Evolutionary conservation across 2,329 filamentous ascomycete genomes (phyloP).

Genomic region (Purpureocillium lavendulum): DNA sequence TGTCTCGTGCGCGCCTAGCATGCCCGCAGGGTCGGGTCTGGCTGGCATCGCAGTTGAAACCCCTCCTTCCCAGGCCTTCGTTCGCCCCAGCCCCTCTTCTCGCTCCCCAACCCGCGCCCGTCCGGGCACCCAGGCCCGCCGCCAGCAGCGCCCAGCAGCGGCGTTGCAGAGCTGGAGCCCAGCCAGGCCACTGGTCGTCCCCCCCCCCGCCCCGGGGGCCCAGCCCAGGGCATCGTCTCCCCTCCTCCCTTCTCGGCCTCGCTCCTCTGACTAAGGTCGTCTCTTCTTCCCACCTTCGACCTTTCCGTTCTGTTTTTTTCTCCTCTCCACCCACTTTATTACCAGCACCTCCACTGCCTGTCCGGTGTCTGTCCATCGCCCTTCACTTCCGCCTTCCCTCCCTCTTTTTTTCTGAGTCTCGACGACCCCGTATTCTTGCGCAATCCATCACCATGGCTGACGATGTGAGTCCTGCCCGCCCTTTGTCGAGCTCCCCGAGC

Average conservation of each 20-base stretch:
- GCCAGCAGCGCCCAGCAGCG: too few relatives aligned
- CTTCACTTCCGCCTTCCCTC: constrained; percentile 8
- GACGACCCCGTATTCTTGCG: constrained; percentile 24
- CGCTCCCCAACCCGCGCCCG: constrained; percentile 10
- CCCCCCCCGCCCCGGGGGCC: too few relatives aligned
- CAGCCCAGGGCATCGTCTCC: constrained; percentile 15
- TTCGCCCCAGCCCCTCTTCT: constrained; percentile 15
- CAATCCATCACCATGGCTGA: constrained; percentile 50
- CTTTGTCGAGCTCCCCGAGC: constrained; percentile 15
- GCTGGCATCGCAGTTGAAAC: too few relatives aligned
- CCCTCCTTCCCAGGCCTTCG: too few relatives aligned
- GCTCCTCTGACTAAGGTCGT: not conserved
- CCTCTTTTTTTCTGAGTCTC: constrained; percentile 11
- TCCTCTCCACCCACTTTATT: constrained; percentile 9
- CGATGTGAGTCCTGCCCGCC: constrained; percentile 36
- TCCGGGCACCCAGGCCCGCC: too few relatives aligned
- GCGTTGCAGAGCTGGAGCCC: too few relatives aligned
- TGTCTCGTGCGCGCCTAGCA: too few relatives aligned
- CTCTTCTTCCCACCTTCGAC: constrained; percentile 6
- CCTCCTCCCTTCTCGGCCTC: constrained; percentile 17
- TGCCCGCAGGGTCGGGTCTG: too few relatives aligned
- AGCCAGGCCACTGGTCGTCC: too few relatives aligned
- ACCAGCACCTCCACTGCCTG: constrained; percentile 14
- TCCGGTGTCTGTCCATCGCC: constrained; percentile 9
- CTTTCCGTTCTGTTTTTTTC: constrained; percentile 7